phyloP scores from a whole-genome alignment of 345 rosid genomes.

The Anacardium occidentale region DNA sequence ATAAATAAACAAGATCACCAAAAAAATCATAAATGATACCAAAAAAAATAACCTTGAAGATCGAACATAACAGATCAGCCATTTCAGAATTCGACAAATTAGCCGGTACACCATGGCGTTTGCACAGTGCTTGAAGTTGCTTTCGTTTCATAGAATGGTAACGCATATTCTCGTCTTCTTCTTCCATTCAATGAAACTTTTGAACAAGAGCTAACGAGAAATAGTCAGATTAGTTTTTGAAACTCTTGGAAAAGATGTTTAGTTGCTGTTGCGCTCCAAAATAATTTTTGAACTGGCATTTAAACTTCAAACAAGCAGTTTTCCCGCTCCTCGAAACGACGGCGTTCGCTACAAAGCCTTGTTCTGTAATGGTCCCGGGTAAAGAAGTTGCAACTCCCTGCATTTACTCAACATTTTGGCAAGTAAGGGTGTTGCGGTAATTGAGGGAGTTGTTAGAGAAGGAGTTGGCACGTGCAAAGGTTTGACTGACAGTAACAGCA shows the following conservation, averaged over 20 bases:
- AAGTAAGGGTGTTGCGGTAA: no score
- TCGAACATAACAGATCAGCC: slow-evolving; percentile 40
- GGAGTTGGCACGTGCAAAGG: neutral
- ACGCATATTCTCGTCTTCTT: slow-evolving; percentile 31
- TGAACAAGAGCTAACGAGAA: neutral
- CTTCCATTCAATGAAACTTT: slow-evolving; percentile 1
- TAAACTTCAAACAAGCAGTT: neutral
- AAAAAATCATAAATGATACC: neutral
- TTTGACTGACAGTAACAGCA: no score
- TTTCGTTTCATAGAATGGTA: slow-evolving; percentile 52
- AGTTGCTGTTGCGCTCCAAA: neutral
- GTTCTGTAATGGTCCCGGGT: neutral
- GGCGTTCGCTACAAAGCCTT: neutral
- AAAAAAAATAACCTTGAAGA: slow-evolving; percentile 36
- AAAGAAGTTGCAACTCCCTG: neutral
- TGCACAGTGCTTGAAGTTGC: slow-evolving; percentile 55
- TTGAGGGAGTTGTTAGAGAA: neutral
- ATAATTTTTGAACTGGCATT: slow-evolving; percentile 6
- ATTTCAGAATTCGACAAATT: slow-evolving; percentile 54
- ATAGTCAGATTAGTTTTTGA: neutral
- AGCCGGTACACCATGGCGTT: slow-evolving; percentile 56
- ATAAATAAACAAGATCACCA: no score
- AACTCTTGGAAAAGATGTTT: neutral
- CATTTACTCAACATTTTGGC: neutral
- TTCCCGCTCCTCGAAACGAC: slow-evolving; percentile 13